Percentiles rank a stretch among this genome's conserved stretches.
These are phyloP conservation scores for Abrus precatorius DNA, from an alignment of 306 rosid genomes.

Conservation along the genomic window DNA sequence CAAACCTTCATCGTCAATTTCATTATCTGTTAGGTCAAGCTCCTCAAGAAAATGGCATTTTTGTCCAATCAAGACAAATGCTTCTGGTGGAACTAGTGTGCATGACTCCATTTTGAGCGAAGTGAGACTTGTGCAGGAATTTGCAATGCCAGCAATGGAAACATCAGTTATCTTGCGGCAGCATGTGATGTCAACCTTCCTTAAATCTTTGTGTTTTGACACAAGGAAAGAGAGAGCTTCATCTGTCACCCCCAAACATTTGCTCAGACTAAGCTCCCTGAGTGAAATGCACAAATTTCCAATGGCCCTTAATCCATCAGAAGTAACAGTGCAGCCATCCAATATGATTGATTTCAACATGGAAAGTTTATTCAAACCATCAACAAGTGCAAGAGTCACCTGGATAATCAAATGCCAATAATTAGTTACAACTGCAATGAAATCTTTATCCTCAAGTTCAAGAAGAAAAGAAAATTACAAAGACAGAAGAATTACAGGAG, in stretches of 20 bases:
- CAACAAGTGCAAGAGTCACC: constrained; percentile 79
- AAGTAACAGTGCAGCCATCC: constrained; percentile 76
- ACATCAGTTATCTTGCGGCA: constrained; percentile 82
- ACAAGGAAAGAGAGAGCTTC: constrained; percentile 78
- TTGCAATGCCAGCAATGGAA: constrained; percentile 73
- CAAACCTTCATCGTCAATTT: constrained; percentile 88
- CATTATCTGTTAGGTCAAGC: constrained; percentile 94
- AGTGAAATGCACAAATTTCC: constrained; percentile 78
- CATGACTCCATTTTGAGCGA: constrained; percentile 96
- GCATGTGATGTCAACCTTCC: constrained; percentile 94
- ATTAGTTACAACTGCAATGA: constrained; percentile 34
- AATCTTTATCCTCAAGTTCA: constrained; percentile 22
- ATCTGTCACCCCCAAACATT: constrained; percentile 86
- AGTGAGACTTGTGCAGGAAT: constrained; percentile 71
- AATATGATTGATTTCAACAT: constrained; percentile 78
- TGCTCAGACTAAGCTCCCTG: constrained; percentile 84
- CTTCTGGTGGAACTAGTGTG: constrained; percentile 74
- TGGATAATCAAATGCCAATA: constrained; percentile 54
- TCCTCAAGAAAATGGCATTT: constrained; percentile 75
- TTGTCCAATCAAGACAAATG: constrained; percentile 76
- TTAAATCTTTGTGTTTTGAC: constrained; percentile 77
- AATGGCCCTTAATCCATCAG: constrained; percentile 77
- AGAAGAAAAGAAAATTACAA: not conserved
- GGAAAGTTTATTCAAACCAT: constrained; percentile 73
- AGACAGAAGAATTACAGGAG: constrained; percentile 71